Conservation (phyloP, 495 filamentous ascomycete genomes). For the Cercophora scortea region DNA sequence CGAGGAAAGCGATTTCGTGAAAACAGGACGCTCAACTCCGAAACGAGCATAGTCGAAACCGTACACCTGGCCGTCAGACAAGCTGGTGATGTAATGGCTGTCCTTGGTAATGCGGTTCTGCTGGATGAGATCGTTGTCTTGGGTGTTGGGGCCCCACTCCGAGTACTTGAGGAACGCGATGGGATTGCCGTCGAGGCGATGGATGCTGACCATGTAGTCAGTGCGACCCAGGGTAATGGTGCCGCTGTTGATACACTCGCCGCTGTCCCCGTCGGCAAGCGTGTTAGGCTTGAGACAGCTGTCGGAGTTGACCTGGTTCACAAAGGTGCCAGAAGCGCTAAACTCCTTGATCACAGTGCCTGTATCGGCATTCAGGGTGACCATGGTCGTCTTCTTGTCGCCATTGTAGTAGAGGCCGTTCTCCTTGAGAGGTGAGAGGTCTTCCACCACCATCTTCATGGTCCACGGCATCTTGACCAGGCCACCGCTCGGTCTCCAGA, state of each 20-base stretch:
- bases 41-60: slow-evolving; percentile 61
- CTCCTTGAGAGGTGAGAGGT: slow-evolving; percentile 56
- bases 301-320: slow-evolving; percentile 38
- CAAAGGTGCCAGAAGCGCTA: slow-evolving; percentile 31
- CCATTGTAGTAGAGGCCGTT: slow-evolving; percentile 80
- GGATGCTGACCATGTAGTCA: slow-evolving; percentile 82
- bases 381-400: slow-evolving; percentile 80
- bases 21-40: slow-evolving; percentile 24
- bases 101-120: slow-evolving; percentile 78
- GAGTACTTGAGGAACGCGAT: slow-evolving; percentile 89
- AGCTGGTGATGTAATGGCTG: slow-evolving; percentile 77
- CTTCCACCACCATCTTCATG: slow-evolving; percentile 75
- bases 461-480: slow-evolving; percentile 76
- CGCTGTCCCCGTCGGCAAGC: slow-evolving; percentile 53
- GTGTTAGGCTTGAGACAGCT: slow-evolving; percentile 55
- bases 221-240: slow-evolving; percentile 74
- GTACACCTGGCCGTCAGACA: slow-evolving; percentile 79
- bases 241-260: slow-evolving; percentile 63
- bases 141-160: slow-evolving; percentile 92
- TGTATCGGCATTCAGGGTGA: slow-evolving; percentile 78
- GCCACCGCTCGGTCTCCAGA: slow-evolving; percentile 69
- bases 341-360: slow-evolving; percentile 59
- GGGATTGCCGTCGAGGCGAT: slow-evolving; percentile 63
- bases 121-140: slow-evolving; percentile 75
- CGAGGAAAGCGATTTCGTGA: slow-evolving; percentile 60